phyloP scores from a whole-genome alignment of 495 filamentous ascomycete species.

The Annulohypoxylon stygium region DNA sequence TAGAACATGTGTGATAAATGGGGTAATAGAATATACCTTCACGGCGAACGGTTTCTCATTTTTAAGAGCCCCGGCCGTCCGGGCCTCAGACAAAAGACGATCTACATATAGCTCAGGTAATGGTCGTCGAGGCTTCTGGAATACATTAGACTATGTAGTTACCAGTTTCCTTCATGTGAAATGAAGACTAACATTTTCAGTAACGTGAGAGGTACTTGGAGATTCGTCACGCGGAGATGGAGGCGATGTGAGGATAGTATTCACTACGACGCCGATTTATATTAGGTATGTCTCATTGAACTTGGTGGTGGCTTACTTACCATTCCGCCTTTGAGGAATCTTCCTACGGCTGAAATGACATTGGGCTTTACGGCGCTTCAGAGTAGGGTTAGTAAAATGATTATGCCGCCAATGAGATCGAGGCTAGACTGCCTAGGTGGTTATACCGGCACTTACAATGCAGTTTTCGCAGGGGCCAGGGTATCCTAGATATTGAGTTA shows the following conservation, averaged over 20 bases:
- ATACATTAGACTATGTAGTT: slow-evolving; percentile 2
- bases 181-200: slow-evolving; percentile 9
- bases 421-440: background rate
- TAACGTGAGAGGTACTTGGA: background rate
- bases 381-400: slow-evolving; percentile 28
- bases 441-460: slow-evolving; percentile 35
- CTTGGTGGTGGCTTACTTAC: slow-evolving; percentile 7
- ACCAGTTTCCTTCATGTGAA: background rate
- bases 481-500: slow-evolving; percentile 30
- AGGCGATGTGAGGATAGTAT: slow-evolving; percentile 25
- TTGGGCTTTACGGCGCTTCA: slow-evolving; percentile 40
- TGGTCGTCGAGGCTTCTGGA: slow-evolving; percentile 17
- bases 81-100: slow-evolving; percentile 37
- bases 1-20: background rate
- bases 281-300: background rate
- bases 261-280: slow-evolving; percentile 1
- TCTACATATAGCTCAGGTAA: slow-evolving; percentile 47
- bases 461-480: slow-evolving; percentile 45
- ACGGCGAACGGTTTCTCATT: slow-evolving; percentile 39
- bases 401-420: background rate
- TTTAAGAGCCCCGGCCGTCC: slow-evolving; percentile 22
- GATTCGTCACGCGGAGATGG: slow-evolving; percentile 10
- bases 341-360: slow-evolving; percentile 50
- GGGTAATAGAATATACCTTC: slow-evolving; percentile 35
- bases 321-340: slow-evolving; percentile 31